Evolutionary conservation across 352 stramenopile species (phyloP).

Genomic region (Elongisporangium undulatum): DNA sequence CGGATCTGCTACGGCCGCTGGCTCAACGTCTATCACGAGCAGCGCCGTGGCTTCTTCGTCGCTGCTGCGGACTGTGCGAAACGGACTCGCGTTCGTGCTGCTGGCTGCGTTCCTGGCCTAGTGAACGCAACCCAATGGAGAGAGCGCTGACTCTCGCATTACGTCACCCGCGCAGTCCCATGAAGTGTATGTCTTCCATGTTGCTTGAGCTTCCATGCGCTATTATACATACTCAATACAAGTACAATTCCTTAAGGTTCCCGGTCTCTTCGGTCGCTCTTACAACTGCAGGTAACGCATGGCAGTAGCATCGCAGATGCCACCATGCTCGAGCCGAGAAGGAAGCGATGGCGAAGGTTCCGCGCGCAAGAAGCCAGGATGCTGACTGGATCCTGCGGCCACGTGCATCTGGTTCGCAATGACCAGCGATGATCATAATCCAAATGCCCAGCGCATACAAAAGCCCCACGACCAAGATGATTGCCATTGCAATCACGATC

Average conservation of each 20-base stretch:
- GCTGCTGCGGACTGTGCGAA: not conserved
- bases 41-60: not conserved
- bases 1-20: not conserved
- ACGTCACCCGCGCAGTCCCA: not conserved
- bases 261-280: not conserved
- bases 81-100: not conserved
- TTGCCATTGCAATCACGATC: not conserved
- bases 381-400: not conserved
- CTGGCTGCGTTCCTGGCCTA: not conserved
- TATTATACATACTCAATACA: no score
- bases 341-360: not conserved
- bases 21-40: not conserved
- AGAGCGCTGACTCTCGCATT: not conserved
- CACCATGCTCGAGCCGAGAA: not conserved
- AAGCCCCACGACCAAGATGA: not conserved
- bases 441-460: not conserved
- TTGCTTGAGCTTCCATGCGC: not conserved
- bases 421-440: not conserved
- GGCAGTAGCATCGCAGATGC: not conserved
- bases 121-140: not conserved
- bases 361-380: not conserved
- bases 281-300: not conserved
- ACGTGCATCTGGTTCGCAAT: not conserved
- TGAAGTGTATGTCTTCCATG: not conserved
- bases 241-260: not conserved